phyloP scores from a whole-genome alignment of 805 yeast genomes.

The Lipomyces kockii region DNA sequence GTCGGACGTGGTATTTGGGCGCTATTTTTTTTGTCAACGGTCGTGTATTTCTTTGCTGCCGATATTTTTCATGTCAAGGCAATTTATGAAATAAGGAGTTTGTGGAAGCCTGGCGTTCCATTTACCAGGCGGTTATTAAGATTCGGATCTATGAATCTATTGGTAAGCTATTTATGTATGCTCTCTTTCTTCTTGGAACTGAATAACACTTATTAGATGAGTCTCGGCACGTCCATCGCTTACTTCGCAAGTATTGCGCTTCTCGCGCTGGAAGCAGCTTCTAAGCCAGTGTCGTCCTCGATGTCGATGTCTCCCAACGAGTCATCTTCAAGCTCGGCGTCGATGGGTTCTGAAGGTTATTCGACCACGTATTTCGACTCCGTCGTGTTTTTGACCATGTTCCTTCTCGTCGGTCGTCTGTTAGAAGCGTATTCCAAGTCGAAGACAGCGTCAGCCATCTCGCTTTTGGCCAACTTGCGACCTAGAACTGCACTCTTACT shows the following conservation, averaged over 20 bases:
- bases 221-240: constrained; percentile 72
- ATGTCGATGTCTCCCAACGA: background rate
- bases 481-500: constrained; percentile 56
- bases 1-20: constrained; percentile 69
- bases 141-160: constrained; percentile 78
- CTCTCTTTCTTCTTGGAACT: background rate
- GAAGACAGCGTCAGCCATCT: constrained; percentile 68
- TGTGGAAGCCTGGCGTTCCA: constrained; percentile 62
- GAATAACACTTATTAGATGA: constrained; percentile 49
- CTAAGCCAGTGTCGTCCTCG: constrained; percentile 25
- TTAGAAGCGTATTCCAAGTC: constrained; percentile 69
- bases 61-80: constrained; percentile 75
- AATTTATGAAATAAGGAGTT: constrained; percentile 57
- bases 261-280: constrained; percentile 52
- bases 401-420: constrained; percentile 70
- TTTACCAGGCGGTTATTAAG: constrained; percentile 62
- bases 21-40: constrained; percentile 66
- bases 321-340: background rate
- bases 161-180: constrained; percentile 40
- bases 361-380: constrained; percentile 77
- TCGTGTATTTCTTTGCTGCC: constrained; percentile 75
- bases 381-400: constrained; percentile 74
- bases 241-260: constrained; percentile 69
- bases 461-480: constrained; percentile 57
- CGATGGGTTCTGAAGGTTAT: constrained; percentile 47